Percentiles rank a stretch among this genome's conserved stretches.
Evolutionary conservation across 1,284 basidiomycete species (phyloP).

Genomic region (Sanguinoderma infundibulare): DNA sequence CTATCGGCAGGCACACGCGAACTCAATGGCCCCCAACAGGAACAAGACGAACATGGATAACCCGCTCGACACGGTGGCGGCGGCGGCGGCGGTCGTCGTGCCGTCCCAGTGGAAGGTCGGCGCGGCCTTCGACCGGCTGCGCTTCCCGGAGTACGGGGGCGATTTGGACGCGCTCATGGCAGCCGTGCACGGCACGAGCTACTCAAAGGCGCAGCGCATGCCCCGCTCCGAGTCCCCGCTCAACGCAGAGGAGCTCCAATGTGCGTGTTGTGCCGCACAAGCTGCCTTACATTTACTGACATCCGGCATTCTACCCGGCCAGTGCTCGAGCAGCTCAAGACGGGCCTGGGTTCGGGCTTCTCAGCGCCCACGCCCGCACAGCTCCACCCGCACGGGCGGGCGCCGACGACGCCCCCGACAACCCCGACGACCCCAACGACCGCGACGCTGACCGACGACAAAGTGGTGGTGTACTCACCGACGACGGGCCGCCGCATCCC

Average conservation of each 20-base stretch:
- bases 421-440: background rate
- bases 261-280: constrained; percentile 2
- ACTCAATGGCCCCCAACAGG: background rate
- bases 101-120: constrained; percentile 21
- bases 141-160: constrained; percentile 12
- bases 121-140: constrained; percentile 14
- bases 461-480: constrained; percentile 23
- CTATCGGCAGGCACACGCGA: no score
- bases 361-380: background rate
- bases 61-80: no score
- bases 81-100: constrained; percentile 3
- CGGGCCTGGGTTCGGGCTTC: constrained; percentile 1
- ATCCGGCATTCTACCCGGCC: background rate
- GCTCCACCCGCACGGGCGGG: no score
- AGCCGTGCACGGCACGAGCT: background rate
- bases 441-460: background rate
- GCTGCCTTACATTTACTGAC: background rate
- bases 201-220: constrained; percentile 1
- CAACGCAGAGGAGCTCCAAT: constrained; percentile 9
- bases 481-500: constrained; percentile 21
- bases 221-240: constrained; percentile 13
- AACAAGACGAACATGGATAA: background rate
- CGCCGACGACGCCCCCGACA: background rate
- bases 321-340: constrained; percentile 3
- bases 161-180: constrained; percentile 9